Percentiles rank a stretch among this genome's conserved stretches.
Evolutionary conservation across 176 grass and related monocot species (phyloP).

Genomic region (Triticum urartu): DNA sequence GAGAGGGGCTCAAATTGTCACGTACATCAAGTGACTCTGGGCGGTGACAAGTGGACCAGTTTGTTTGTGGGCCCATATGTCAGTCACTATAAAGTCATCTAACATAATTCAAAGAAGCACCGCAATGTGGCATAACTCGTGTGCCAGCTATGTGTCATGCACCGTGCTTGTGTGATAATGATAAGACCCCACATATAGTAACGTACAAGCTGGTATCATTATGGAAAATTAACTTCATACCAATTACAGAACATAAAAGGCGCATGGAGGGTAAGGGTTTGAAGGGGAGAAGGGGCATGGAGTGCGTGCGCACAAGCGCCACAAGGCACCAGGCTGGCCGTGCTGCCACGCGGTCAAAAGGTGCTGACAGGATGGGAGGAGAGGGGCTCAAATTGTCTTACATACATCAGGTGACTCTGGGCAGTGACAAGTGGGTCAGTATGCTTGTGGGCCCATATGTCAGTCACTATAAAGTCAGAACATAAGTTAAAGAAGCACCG

Average conservation of each 20-base stretch:
- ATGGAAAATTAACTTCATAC: background rate
- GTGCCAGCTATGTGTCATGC: background rate
- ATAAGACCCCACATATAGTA: background rate
- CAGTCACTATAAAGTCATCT: too few species aligned
- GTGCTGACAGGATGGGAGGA: background rate
- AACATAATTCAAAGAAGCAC: too few species aligned
- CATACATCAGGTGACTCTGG: too few species aligned
- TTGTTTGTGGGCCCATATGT: too few species aligned
- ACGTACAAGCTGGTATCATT: background rate
- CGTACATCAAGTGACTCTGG: too few species aligned
- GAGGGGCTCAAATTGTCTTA: too few species aligned
- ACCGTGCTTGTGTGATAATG: background rate
- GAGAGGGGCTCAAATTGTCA: background rate
- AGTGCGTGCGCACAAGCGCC: background rate
- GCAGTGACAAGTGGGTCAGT: too few species aligned
- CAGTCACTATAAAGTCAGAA: too few species aligned
- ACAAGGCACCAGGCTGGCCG: background rate
- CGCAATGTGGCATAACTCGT: background rate
- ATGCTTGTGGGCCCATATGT: too few species aligned
- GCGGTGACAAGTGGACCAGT: too few species aligned
- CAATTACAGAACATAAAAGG: background rate
- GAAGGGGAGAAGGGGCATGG: background rate
- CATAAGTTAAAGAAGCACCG: too few species aligned
- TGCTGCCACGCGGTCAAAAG: constrained; percentile 7
- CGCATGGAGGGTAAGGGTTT: background rate